A percentile compares a stretch with the other conserved stretches of the same genome.
These are phyloP conservation scores for Babesia divergens DNA, from an alignment of 169 alveolate species.

Conservation along the genomic window DNA sequence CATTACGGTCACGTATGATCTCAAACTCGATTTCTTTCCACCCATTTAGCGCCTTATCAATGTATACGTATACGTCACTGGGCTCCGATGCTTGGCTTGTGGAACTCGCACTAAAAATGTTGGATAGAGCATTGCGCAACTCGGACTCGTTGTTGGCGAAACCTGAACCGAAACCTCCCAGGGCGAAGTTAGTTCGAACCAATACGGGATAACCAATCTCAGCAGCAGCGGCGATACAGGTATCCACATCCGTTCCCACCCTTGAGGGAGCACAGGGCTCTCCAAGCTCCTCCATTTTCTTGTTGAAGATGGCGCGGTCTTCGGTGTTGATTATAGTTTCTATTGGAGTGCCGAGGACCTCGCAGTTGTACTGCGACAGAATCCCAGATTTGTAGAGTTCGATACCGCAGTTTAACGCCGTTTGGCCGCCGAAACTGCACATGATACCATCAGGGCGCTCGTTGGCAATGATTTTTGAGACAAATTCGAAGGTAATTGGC, in stretches of 20 bases:
- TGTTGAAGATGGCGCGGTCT: conserved; percentile 80
- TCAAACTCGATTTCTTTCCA: conserved; percentile 89
- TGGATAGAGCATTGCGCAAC: conserved; percentile 62
- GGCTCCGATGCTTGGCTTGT: neutral
- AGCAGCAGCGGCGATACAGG: conserved; percentile 75
- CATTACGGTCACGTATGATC: conserved; percentile 81
- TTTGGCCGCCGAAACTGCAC: conserved; percentile 88
- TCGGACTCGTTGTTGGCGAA: conserved; percentile 79
- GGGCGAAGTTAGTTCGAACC: conserved; percentile 82
- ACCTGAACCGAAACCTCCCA: conserved; percentile 83
- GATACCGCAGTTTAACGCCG: conserved; percentile 86
- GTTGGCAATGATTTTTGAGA: conserved; percentile 74
- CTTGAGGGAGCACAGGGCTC: conserved; percentile 80
- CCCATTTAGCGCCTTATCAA: conserved; percentile 85
- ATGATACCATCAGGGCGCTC: conserved; percentile 86
- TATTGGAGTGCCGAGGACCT: conserved; percentile 72
- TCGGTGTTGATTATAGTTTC: conserved; percentile 83
- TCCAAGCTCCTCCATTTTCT: conserved; percentile 79
- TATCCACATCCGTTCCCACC: conserved; percentile 69
- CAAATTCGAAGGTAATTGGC: conserved; percentile 85
- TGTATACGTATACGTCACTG: conserved; percentile 69
- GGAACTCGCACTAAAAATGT: conserved; percentile 69
- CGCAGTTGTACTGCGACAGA: conserved; percentile 73
- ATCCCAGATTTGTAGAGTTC: conserved; percentile 75
- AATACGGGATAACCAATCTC: conserved; percentile 85